A percentile compares a stretch with the other conserved stretches of the same genome.
Evolutionary conservation across 2,329 filamentous ascomycete genomes (phyloP).

Genomic region (Parafenestella ontariensis): DNA sequence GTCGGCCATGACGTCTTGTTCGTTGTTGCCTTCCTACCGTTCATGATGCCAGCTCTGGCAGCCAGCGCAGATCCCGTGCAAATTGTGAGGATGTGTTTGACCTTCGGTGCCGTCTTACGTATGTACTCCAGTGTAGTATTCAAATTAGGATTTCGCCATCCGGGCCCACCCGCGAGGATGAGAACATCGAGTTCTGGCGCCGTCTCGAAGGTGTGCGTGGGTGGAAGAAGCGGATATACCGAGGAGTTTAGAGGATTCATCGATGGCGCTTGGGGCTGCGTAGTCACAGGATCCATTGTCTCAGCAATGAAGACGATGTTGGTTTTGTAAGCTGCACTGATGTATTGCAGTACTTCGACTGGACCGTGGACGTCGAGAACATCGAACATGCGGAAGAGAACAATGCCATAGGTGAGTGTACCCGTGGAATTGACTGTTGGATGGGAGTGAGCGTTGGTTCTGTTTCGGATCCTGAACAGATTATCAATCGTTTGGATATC

Average conservation of each 20-base stretch:
- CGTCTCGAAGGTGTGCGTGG: slow-evolving; percentile 62
- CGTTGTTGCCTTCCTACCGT: slow-evolving; percentile 55
- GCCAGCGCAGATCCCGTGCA: slow-evolving; percentile 69
- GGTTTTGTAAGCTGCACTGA: slow-evolving; percentile 31
- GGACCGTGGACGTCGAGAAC: slow-evolving; percentile 47
- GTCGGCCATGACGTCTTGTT: slow-evolving; percentile 53
- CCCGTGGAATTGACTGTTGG: slow-evolving; percentile 15
- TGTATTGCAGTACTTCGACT: slow-evolving; percentile 50
- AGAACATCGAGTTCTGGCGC: slow-evolving; percentile 65
- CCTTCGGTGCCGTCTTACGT: slow-evolving; percentile 52
- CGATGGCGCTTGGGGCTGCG: slow-evolving; percentile 16
- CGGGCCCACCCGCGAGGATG: slow-evolving; percentile 68
- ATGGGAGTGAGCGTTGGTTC: background rate
- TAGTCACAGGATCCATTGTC: slow-evolving; percentile 41
- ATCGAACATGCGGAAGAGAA: slow-evolving; percentile 41
- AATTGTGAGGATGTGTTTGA: slow-evolving; percentile 67
- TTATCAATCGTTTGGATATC: too few species aligned
- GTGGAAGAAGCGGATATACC: slow-evolving; percentile 48
- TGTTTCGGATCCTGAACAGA: too few species aligned
- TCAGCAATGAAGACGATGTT: slow-evolving; percentile 28
- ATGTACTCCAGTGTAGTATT: slow-evolving; percentile 57
- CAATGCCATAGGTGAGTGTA: slow-evolving; percentile 30
- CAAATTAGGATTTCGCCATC: slow-evolving; percentile 46
- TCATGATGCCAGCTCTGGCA: slow-evolving; percentile 65
- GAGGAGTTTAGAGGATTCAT: slow-evolving; percentile 36